A percentile compares a stretch with the other conserved stretches of the same genome.
phyloP scores from a whole-genome alignment of 257 asterid genomes.

The Nicotiana paniculata region DNA sequence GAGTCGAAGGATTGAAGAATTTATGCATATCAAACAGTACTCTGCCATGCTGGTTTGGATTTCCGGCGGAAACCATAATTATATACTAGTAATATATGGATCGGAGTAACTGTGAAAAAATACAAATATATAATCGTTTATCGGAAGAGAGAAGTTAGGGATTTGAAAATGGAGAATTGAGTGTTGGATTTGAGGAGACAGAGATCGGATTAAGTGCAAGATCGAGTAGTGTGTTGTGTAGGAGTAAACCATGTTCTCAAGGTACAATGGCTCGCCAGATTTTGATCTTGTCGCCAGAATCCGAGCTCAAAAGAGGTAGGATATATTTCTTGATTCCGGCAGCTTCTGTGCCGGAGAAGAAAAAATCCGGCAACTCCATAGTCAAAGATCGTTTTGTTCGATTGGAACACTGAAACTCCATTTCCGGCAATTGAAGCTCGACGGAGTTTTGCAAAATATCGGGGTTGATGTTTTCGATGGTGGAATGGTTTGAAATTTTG shows the following conservation, averaged over 20 bases:
- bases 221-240: background rate
- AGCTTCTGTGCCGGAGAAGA: slow-evolving; percentile 49
- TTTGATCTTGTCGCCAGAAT: slow-evolving; percentile 54
- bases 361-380: slow-evolving; percentile 26
- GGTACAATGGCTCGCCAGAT: slow-evolving; percentile 50
- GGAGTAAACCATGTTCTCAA: slow-evolving; percentile 50
- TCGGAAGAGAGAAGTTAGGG: background rate
- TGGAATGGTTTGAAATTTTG: too few relatives aligned
- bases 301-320: slow-evolving; percentile 89
- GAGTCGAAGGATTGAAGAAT: slow-evolving; percentile 42
- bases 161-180: background rate
- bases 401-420: too few relatives aligned
- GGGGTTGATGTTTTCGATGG: too few relatives aligned
- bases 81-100: too few relatives aligned
- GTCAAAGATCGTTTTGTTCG: too few relatives aligned
- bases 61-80: slow-evolving; percentile 51
- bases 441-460: too few relatives aligned
- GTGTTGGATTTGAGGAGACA: background rate
- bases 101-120: too few relatives aligned
- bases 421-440: too few relatives aligned
- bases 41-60: slow-evolving; percentile 66
- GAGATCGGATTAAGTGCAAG: background rate
- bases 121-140: too few relatives aligned
- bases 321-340: slow-evolving; percentile 86
- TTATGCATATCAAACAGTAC: slow-evolving; percentile 67